Percentiles rank a stretch among this genome's conserved stretches.
phyloP scores from a whole-genome alignment of 805 yeast genomes.

The Nakazawaea pomicola region DNA sequence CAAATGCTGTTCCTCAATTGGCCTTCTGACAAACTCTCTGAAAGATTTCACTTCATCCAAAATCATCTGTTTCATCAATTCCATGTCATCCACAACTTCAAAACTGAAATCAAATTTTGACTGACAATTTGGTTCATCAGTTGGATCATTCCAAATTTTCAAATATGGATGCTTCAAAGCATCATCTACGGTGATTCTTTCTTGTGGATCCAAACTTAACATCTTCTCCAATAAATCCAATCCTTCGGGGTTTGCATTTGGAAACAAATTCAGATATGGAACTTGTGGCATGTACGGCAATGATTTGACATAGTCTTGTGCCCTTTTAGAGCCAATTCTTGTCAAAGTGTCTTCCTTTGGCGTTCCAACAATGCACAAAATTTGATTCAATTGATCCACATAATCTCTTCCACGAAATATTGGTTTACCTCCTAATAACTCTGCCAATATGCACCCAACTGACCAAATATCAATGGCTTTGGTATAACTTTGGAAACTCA shows the following conservation, averaged over 20 bases:
- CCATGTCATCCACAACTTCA: slow-evolving; percentile 79
- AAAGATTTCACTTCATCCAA: slow-evolving; percentile 74
- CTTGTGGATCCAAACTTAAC: slow-evolving; percentile 82
- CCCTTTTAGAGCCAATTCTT: slow-evolving; percentile 78
- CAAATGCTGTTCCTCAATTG: slow-evolving; percentile 47
- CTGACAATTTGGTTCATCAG: slow-evolving; percentile 83
- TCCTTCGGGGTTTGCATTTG: slow-evolving; percentile 83
- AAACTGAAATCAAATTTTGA: slow-evolving; percentile 82
- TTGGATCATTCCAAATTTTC: slow-evolving; percentile 87
- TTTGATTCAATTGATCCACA: slow-evolving; percentile 90
- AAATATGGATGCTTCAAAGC: slow-evolving; percentile 89
- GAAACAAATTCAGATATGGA: slow-evolving; percentile 67
- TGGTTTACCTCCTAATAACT: slow-evolving; percentile 85
- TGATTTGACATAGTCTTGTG: slow-evolving; percentile 86
- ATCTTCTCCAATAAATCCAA: slow-evolving; percentile 72
- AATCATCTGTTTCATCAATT: slow-evolving; percentile 69
- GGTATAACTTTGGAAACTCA: slow-evolving; percentile 89
- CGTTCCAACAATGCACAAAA: slow-evolving; percentile 84
- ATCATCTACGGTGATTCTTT: slow-evolving; percentile 81
- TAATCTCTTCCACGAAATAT: slow-evolving; percentile 94
- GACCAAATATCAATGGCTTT: slow-evolving; percentile 98
- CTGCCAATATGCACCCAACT: slow-evolving; percentile 95
- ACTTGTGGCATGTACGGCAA: slow-evolving; percentile 79
- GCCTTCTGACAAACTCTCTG: slow-evolving; percentile 76
- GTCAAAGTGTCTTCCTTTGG: slow-evolving; percentile 70